Evolutionary conservation across 257 asterid genomes (phyloP).

Genomic region (Leonotis leonurus): DNA sequence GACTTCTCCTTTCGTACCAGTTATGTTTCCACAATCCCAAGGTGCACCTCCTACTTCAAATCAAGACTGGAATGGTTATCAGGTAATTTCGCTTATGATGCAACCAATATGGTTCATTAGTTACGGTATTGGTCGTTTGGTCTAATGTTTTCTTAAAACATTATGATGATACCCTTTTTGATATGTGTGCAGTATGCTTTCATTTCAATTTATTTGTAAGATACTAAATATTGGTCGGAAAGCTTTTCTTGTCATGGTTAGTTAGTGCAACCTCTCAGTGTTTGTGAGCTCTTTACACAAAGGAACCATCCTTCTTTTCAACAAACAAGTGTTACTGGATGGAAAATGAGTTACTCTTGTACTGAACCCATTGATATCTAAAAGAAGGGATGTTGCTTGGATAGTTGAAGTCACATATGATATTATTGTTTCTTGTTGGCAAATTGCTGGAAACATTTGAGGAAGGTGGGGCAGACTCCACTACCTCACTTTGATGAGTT

Average conservation of each 20-base stretch:
- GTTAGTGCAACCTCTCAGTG: neutral
- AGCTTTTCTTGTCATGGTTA: neutral
- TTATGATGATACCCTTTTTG: neutral
- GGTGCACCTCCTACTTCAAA: conserved; percentile 36
- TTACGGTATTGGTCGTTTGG: too few relatives aligned
- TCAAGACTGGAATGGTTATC: conserved; percentile 68
- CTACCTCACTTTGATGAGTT: too few relatives aligned
- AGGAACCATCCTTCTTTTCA: neutral
- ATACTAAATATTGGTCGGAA: neutral
- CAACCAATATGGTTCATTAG: neutral
- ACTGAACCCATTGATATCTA: neutral
- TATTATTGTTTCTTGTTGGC: neutral
- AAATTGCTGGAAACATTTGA: neutral
- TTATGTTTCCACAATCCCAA: conserved; percentile 48
- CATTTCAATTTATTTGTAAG: neutral
- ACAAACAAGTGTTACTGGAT: neutral
- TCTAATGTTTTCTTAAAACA: neutral
- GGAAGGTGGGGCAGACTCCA: neutral
- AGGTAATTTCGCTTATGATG: conserved; percentile 38
- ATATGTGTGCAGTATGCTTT: neutral
- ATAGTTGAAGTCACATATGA: neutral
- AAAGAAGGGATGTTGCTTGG: neutral
- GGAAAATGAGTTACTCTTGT: neutral
- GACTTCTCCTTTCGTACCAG: conserved; percentile 40
- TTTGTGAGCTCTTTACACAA: neutral